Evolutionary conservation across 2,329 filamentous ascomycete genomes (phyloP), one percentile per base, ranked within the genome.

Genomic region (Pseudogymnoascus sp.): DNA sequence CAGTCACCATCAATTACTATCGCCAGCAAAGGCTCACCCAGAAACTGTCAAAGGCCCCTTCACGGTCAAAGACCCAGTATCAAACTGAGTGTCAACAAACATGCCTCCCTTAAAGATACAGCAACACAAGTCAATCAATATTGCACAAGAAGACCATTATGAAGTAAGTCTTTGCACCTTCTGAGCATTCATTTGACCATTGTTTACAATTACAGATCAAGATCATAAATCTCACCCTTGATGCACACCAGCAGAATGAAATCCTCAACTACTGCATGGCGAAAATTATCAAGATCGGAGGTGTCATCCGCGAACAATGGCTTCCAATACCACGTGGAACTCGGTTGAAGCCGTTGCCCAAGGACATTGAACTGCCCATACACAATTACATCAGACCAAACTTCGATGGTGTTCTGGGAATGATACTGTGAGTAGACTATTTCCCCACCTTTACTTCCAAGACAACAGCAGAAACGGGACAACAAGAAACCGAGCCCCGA

Each of bases 251-350:
- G 7, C 51, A 57, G 5, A 57, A 34, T 18, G 51, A 57, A 21
- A 57, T 57, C 8, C 51, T 57, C 51, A 34, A 16, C 12, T 57
- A 57, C 29, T 57, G 51, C 26, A 57, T 57, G 29, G 29, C 29
- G n/a, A 57, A 57, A 7, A 57, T 57, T 34, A 57, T 57, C 51
- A 12, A 57, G n/a, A 57, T 57, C 26, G 51, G 51, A 57, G 51
- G 51, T 21, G 51, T 34, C n/a, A 57, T 57, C 10, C 51, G 51
- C 29, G 51, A 57, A 34, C 51, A 57, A 12, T 57, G 51, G 51
- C 51, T 57, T 1, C 51, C 51, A 18, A 57, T 57, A 34, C 51
- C 51, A 57, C 51, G 51, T 8, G n/a, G 26, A 34, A 3, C 12
- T 18, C 8, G 7, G 29, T 34, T 57, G n/a, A 57, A 57, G 26